Percentiles rank a stretch among this genome's conserved stretches.
These are phyloP conservation scores for Aspergillus transmontanensis DNA, from an alignment of 2,329 filamentous ascomycete species.

Conservation along the genomic window DNA sequence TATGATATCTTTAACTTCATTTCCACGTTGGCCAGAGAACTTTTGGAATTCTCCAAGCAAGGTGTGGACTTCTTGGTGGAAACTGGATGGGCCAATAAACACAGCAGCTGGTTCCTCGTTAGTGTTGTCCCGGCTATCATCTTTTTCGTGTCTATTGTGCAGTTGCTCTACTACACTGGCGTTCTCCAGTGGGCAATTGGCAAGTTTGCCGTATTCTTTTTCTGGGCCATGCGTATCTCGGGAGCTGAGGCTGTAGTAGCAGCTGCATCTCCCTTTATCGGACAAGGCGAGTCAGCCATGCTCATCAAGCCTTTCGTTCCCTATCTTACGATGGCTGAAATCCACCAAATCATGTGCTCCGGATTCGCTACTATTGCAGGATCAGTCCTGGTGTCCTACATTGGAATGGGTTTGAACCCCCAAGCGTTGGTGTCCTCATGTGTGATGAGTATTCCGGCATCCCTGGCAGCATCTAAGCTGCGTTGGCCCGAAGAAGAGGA, in stretches of 20 bases:
- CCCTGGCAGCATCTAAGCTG: constrained; percentile 84
- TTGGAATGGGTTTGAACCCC: constrained; percentile 77
- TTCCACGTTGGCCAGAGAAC: constrained; percentile 69
- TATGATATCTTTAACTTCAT: constrained; percentile 93
- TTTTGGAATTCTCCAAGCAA: constrained; percentile 74
- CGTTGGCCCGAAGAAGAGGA: constrained; percentile 88
- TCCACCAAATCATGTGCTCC: constrained; percentile 91
- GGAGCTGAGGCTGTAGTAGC: constrained; percentile 93
- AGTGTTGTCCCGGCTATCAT: constrained; percentile 87
- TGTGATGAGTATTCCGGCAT: constrained; percentile 94
- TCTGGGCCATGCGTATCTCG: constrained; percentile 83
- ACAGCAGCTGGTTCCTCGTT: constrained; percentile 69
- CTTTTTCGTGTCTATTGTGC: constrained; percentile 93
- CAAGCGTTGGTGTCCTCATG: constrained; percentile 87
- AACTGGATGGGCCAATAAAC: constrained; percentile 43
- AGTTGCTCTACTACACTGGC: constrained; percentile 79
- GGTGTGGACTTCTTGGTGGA: constrained; percentile 74
- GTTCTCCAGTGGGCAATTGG: constrained; percentile 85
- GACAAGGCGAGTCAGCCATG: constrained; percentile 92
- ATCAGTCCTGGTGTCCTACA: constrained; percentile 83
- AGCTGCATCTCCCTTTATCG: constrained; percentile 89
- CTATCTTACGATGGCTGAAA: constrained; percentile 81
- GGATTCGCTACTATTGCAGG: constrained; percentile 93
- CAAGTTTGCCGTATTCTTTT: constrained; percentile 89
- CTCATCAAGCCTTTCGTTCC: constrained; percentile 84